phyloP scores from a whole-genome alignment of 208 protist species.

The Lotmaria passim region DNA sequence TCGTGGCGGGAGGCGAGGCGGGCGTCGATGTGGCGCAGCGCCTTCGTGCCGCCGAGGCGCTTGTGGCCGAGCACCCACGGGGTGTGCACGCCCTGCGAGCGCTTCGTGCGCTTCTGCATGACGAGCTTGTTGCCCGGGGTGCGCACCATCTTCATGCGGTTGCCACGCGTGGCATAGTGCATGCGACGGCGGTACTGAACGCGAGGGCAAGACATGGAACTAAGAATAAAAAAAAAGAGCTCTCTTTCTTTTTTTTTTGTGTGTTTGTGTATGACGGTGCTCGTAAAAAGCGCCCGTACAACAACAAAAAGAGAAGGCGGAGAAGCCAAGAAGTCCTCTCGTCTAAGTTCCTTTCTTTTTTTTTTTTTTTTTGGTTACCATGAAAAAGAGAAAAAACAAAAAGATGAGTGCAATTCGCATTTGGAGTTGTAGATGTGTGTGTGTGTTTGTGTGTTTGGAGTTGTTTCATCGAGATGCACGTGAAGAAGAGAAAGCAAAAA shows the following conservation, averaged over 20 bases:
- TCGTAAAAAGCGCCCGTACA: neutral
- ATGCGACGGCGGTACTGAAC: constrained; percentile 81
- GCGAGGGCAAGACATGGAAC: constrained; percentile 64
- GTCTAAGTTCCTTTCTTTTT: constrained; percentile 1
- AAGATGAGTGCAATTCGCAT: too few relatives aligned
- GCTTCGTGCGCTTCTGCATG: constrained; percentile 96
- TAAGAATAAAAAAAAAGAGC: constrained; percentile 8
- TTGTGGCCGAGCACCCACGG: constrained; percentile 94
- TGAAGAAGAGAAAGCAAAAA: constrained; percentile 1
- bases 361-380: neutral
- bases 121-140: constrained; percentile 93
- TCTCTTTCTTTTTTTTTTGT: neutral
- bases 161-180: constrained; percentile 79
- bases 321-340: constrained; percentile 4
- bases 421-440: too few relatives aligned
- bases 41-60: constrained; percentile 91
- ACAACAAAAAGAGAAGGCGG: neutral
- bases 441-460: too few relatives aligned
- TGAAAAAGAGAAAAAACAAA: neutral
- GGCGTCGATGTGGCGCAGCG: constrained; percentile 89
- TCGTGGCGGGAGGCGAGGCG: constrained; percentile 84
- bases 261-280: neutral
- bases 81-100: constrained; percentile 90
- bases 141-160: constrained; percentile 85
- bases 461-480: neutral